Base-by-base conservation (phyloP, 192 early-diverging fungal species). In the Linnemannia exigua region DNA sequence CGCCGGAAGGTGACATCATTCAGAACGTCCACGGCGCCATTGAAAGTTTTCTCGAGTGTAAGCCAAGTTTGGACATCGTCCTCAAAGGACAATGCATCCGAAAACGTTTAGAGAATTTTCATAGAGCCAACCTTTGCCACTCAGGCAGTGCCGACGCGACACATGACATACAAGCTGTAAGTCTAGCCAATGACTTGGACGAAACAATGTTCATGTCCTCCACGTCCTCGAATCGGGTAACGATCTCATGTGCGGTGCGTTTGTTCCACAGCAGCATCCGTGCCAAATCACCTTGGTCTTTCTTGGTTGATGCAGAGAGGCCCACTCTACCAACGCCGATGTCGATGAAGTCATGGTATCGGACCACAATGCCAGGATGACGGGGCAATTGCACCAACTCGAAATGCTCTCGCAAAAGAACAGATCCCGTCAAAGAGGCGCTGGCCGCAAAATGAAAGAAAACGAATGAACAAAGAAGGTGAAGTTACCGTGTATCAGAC, bases 271-370 rank as follows among this genome's bases (percentile, higher is more conserved):
- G 28, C 1, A 69, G 37, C 0, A 33, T 69, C 67, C 37, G 67
- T 20, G 67, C 67, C 36, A 69, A 8, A 15, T 69, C 67, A 33
- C 33, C 67, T 69, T 63, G 25, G 67, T 69, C 67, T 33, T 69
- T 69, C 6, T 36, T 37, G 37, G 11, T 37, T 37, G 67, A 69
- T 69, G 67, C 37, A 3, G 67, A 38, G 33, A 69, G 67, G 67
- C 67, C 36, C 28, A 69, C 67, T 3, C 36, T 16, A 38, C 67
- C 67, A 37, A 38, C 67, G 16, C 67, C 67, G 20, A 69, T 69
- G 67, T 38, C 67, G 4, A 69, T 69, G 37, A 5, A 28, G 2
- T 69, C 28, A 38, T 69, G 67, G 37, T 69, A 69, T 38, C 67
- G 28, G 4, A 69, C 33, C 1, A 36, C 67, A 69, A 69, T 1